Percentiles rank a stretch among this genome's conserved stretches.
Conservation (phyloP, 805 yeast species). For the Starmera dryadoides region DNA sequence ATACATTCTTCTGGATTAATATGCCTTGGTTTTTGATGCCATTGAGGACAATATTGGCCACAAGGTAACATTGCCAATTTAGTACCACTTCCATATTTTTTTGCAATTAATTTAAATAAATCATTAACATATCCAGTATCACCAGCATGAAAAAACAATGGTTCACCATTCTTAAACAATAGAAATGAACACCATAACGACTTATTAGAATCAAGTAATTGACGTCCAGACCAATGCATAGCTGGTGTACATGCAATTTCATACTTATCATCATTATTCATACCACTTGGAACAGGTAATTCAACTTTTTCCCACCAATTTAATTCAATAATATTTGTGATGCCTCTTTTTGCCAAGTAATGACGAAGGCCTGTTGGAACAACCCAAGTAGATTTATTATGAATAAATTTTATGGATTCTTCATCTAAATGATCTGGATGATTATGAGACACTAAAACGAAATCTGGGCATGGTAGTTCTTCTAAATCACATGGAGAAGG, state of each 20-base stretch:
- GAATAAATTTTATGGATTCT: slow-evolving; percentile 43
- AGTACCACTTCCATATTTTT: slow-evolving; percentile 51
- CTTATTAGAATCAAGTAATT: slow-evolving; percentile 68
- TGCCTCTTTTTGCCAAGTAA: slow-evolving; percentile 51
- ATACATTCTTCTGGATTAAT: slow-evolving; percentile 75
- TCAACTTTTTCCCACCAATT: slow-evolving; percentile 85
- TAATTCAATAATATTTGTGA: slow-evolving; percentile 62
- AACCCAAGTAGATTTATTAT: slow-evolving; percentile 67
- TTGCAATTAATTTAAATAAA: slow-evolving; percentile 59
- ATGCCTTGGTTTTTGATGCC: slow-evolving; percentile 92
- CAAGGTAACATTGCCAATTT: slow-evolving; percentile 76
- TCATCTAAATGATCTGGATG: slow-evolving; percentile 93
- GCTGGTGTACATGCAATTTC: slow-evolving; percentile 89
- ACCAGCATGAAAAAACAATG: slow-evolving; percentile 85
- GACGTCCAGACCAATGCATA: slow-evolving; percentile 95
- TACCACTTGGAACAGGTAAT: slow-evolving; percentile 21
- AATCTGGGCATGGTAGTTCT: slow-evolving; percentile 61
- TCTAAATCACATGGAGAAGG: slow-evolving; percentile 63
- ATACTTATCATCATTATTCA: slow-evolving; percentile 37
- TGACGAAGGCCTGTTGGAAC: slow-evolving; percentile 76
- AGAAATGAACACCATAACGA: slow-evolving; percentile 89
- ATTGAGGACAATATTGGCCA: slow-evolving; percentile 91
- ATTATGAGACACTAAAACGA: slow-evolving; percentile 81
- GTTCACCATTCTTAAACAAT: slow-evolving; percentile 55
- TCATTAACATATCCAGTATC: slow-evolving; percentile 87